Conservation (phyloP, 176 grass and related monocot species). For the Oryza longistaminata region DNA sequence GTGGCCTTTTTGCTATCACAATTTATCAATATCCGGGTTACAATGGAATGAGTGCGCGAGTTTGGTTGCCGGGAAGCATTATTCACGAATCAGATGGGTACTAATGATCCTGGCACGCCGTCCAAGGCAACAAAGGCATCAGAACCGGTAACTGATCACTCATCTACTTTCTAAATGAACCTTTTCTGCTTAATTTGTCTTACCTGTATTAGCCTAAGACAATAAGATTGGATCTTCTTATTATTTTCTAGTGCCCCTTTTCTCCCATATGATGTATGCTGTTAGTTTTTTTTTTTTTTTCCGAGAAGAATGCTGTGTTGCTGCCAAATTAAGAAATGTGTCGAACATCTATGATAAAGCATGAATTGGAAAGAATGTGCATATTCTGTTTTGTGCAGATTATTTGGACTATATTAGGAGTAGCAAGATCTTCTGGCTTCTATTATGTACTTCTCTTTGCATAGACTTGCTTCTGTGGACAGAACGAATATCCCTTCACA, state of each 20-base stretch:
- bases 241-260: background rate
- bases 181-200: background rate
- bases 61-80: background rate
- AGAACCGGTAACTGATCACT: slow-evolving; percentile 41
- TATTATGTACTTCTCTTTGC: slow-evolving; percentile 2
- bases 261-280: background rate
- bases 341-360: background rate
- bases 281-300: background rate
- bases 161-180: background rate
- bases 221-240: background rate
- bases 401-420: background rate
- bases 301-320: background rate
- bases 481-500: slow-evolving; percentile 3
- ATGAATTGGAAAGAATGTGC: slow-evolving; percentile 2
- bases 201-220: background rate
- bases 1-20: background rate
- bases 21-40: background rate
- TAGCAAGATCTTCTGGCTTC: slow-evolving; percentile 14
- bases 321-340: background rate
- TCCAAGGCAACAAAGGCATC: slow-evolving; percentile 55
- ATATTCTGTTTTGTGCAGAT: background rate
- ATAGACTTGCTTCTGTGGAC: background rate
- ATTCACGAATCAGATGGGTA: slow-evolving; percentile 42
- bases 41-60: slow-evolving; percentile 2
- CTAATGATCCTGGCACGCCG: slow-evolving; percentile 52